Conservation (phyloP, 2,329 filamentous ascomycete species). For the Cercospora sp. region DNA sequence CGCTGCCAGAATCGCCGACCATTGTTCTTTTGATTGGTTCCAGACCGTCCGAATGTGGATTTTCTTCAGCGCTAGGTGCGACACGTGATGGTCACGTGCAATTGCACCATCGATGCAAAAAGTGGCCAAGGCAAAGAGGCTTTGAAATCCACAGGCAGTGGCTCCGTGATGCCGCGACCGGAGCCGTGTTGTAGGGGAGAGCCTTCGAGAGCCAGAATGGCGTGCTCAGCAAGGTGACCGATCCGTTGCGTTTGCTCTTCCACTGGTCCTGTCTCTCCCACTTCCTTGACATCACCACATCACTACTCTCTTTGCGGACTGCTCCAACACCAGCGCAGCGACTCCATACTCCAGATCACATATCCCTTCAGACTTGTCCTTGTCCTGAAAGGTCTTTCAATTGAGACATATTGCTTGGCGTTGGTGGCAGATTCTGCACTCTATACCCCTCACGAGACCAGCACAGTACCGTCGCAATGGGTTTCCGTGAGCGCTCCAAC, state of each 20-base stretch:
- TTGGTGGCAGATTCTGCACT: conserved; percentile 10
- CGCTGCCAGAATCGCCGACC: neutral
- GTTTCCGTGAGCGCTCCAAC: conserved; percentile 24
- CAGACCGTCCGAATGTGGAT: neutral
- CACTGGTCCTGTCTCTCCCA: neutral
- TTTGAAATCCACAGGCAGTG: neutral
- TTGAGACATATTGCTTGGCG: conserved; percentile 1
- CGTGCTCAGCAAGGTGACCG: neutral
- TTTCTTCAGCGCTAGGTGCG: neutral
- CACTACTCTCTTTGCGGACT: neutral
- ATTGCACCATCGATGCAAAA: conserved; percentile 2
- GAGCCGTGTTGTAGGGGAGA: neutral
- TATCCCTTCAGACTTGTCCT: neutral
- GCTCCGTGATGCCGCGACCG: conserved; percentile 2
- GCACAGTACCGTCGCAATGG: conserved; percentile 16
- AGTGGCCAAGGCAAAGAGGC: neutral
- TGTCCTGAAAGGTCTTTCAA: neutral
- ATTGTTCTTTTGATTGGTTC: neutral
- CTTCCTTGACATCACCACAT: neutral
- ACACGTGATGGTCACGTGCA: neutral
- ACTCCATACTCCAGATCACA: neutral
- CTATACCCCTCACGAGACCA: neutral
- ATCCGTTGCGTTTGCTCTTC: neutral
- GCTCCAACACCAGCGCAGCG: neutral
- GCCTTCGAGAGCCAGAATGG: neutral